A percentile compares a stretch with the other conserved stretches of the same genome.
These are phyloP conservation scores for Lasiosphaeria ovina DNA, from an alignment of 495 filamentous ascomycete genomes.

Conservation along the genomic window DNA sequence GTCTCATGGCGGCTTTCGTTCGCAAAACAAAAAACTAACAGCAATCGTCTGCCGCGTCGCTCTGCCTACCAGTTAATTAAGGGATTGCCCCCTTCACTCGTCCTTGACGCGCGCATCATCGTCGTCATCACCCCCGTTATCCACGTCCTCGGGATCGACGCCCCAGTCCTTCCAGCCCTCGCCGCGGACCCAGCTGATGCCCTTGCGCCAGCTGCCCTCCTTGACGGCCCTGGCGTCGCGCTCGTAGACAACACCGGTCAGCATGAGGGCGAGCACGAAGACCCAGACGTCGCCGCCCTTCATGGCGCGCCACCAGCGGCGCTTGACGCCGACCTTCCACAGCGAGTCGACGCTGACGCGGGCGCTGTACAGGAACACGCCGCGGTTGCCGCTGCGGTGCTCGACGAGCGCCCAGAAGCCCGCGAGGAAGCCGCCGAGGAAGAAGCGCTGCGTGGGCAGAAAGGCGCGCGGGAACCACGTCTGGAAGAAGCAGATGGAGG, in stretches of 20 bases:
- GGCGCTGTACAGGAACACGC: conserved; percentile 68
- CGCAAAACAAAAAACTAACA: too few relatives aligned
- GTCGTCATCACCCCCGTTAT: conserved; percentile 20
- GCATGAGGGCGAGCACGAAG: conserved; percentile 70
- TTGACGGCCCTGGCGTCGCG: conserved; percentile 62
- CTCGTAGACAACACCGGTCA: conserved; percentile 79
- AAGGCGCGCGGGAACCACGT: conserved; percentile 67
- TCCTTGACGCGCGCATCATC: not conserved
- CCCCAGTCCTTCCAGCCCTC: conserved; percentile 48
- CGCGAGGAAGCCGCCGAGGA: conserved; percentile 79
- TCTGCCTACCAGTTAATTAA: too few relatives aligned
- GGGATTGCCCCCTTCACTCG: too few relatives aligned
- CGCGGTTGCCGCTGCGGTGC: conserved; percentile 52
- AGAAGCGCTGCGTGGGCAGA: conserved; percentile 80
- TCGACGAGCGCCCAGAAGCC: conserved; percentile 80
- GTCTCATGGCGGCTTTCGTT: too few relatives aligned
- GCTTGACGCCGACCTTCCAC: conserved; percentile 90
- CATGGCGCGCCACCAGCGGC: conserved; percentile 76
- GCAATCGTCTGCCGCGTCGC: too few relatives aligned
- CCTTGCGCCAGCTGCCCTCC: conserved; percentile 67
- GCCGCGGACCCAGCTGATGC: conserved; percentile 70
- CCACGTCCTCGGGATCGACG: conserved; percentile 31
- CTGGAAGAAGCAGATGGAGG: conserved; percentile 82
- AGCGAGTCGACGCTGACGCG: conserved; percentile 71
- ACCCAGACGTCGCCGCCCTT: conserved; percentile 79